A percentile compares a stretch with the other conserved stretches of the same genome.
Conservation (phyloP, 139 green algal genomes). For the Tetradesmus lagerheimii region DNA sequence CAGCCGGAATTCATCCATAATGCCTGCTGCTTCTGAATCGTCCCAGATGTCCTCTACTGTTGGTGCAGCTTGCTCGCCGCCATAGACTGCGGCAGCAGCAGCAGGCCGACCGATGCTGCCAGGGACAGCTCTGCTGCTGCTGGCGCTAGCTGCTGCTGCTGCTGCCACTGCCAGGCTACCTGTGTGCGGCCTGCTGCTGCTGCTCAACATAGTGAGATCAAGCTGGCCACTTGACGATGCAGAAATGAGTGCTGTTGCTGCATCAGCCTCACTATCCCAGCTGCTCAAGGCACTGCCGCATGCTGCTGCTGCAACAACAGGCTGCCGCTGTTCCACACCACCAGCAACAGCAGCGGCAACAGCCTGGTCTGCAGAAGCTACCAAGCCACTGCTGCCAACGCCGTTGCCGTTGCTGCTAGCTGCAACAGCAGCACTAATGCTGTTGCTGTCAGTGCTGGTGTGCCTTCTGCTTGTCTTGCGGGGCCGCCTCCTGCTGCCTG, state of each 20-base stretch:
- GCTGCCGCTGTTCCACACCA: neutral
- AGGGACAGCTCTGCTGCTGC: slow-evolving; percentile 35
- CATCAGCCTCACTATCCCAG: neutral
- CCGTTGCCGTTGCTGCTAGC: neutral
- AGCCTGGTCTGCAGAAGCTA: neutral
- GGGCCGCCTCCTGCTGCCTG: neutral
- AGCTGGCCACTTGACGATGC: neutral
- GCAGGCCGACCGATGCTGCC: slow-evolving; percentile 15
- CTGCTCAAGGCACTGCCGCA: neutral
- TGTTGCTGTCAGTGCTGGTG: neutral
- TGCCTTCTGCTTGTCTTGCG: neutral
- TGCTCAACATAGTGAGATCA: neutral
- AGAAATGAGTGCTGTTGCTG: neutral
- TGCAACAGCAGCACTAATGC: too few relatives aligned
- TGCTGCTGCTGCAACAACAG: slow-evolving; percentile 3
- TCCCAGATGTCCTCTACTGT: slow-evolving; percentile 14
- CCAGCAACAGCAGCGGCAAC: neutral
- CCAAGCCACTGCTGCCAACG: neutral
- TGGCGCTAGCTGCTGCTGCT: neutral
- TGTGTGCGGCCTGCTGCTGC: neutral
- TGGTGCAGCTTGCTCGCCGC: neutral
- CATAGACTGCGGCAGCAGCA: slow-evolving; percentile 3
- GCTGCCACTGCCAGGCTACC: neutral
- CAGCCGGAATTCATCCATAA: slow-evolving; percentile 79
- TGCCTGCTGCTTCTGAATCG: slow-evolving; percentile 50